A percentile compares a stretch with the other conserved stretches of the same genome.
Evolutionary conservation across 768 basidiomycete species (phyloP).

Genomic region (Epithele typhae): DNA sequence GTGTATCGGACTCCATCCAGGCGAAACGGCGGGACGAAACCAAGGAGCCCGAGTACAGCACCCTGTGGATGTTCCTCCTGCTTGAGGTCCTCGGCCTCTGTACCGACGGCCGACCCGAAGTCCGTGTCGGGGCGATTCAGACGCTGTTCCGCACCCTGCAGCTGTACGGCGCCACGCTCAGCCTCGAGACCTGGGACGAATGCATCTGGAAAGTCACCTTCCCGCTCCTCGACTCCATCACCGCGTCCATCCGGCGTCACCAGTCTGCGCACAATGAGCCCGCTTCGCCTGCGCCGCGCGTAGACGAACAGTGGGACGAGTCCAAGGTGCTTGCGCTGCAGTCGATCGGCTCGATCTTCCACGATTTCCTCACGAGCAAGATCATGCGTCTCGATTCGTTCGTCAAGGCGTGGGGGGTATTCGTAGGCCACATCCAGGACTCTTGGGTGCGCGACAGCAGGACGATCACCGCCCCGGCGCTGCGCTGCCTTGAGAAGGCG

Average conservation of each 20-base stretch:
- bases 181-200: constrained; percentile 79
- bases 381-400: constrained; percentile 74
- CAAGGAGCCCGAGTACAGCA: constrained; percentile 68
- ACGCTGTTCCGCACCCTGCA: constrained; percentile 93
- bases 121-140: constrained; percentile 90
- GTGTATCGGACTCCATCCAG: constrained; percentile 93
- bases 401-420: constrained; percentile 64
- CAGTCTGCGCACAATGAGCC: constrained; percentile 10
- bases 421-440: constrained; percentile 69
- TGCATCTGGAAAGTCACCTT: constrained; percentile 91
- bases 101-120: constrained; percentile 79
- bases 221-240: constrained; percentile 74
- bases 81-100: constrained; percentile 80
- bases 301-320: constrained; percentile 71
- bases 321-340: constrained; percentile 82
- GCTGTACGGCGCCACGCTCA: constrained; percentile 85
- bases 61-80: constrained; percentile 92
- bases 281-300: constrained; percentile 12
- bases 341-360: constrained; percentile 80
- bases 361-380: constrained; percentile 70
- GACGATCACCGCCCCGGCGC: constrained; percentile 72
- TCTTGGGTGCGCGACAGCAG: constrained; percentile 62
- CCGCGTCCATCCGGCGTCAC: constrained; percentile 45
- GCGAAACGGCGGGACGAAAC: constrained; percentile 65
- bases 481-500: constrained; percentile 80